These are phyloP conservation scores for Yamadazyma jaroonii DNA, from an alignment of 1,139 yeast genomes.

Conservation along the genomic window DNA sequence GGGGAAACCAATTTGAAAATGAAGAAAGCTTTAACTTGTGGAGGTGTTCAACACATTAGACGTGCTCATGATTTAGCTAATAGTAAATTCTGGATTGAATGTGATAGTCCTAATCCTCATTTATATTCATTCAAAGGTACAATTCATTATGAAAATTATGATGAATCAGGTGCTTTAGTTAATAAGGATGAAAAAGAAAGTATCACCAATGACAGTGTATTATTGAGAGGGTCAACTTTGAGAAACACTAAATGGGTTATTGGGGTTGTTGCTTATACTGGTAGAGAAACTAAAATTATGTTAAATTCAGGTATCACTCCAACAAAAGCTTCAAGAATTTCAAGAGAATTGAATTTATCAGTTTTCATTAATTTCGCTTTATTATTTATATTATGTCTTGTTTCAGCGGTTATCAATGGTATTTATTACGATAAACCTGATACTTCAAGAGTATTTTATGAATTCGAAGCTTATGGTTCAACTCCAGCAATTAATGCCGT, in stretches of 20 bases:
- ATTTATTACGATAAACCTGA: conserved; percentile 52
- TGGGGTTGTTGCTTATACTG: conserved; percentile 88
- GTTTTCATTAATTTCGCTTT: conserved; percentile 76
- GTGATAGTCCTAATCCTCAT: conserved; percentile 86
- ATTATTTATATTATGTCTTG: conserved; percentile 74
- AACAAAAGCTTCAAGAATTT: conserved; percentile 77
- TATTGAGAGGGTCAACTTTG: conserved; percentile 87
- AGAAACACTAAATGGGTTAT: conserved; percentile 93
- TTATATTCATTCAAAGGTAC: conserved; percentile 87
- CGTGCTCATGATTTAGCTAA: conserved; percentile 72
- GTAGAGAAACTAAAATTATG: conserved; percentile 89
- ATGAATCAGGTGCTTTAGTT: conserved; percentile 32
- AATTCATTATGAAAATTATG: conserved; percentile 56
- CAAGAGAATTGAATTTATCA: conserved; percentile 78
- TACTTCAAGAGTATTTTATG: conserved; percentile 68
- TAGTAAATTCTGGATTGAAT: conserved; percentile 79
- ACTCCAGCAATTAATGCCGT: conserved; percentile 78
- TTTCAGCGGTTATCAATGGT: conserved; percentile 83
- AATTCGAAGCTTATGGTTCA: conserved; percentile 46
- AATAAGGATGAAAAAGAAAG: conserved; percentile 63
- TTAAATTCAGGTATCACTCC: conserved; percentile 92
- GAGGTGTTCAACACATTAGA: conserved; percentile 51
- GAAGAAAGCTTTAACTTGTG: conserved; percentile 71
- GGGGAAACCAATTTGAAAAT: conserved; percentile 94
- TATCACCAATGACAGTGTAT: conserved; percentile 71